Evolutionary conservation across 1,139 yeast genomes (phyloP), one percentile per base, ranked within the genome.

Genomic region (Kurtzmaniella natalensis): DNA sequence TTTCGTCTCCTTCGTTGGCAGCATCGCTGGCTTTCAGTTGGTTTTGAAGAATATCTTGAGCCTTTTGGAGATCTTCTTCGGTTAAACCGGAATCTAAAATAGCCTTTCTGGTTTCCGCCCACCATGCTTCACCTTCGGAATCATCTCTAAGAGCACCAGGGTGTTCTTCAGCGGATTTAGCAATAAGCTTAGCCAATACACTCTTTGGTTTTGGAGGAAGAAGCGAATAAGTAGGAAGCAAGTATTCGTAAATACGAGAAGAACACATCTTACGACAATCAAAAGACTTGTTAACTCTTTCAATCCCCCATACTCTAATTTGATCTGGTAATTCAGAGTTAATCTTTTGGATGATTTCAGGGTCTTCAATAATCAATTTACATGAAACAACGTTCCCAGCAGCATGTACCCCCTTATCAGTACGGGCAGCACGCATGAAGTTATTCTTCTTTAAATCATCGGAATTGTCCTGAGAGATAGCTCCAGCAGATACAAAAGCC

Each of bases 341-440:
- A 57, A 94, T 82, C 55, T 79, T 84, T 28, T 70, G 68, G 29
- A 83, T 69, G 35, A 89, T 72, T 36, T 84, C 82, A n/a, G 72
- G 75, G 50, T 89, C 97, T 54, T 89, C 96, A 38, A 89, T 75
- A 48, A 89, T 88, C 67, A 92, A 65, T 55, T 92, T 92, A 49
- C 87, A 68, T 7, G 95, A 84, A 29, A 94, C 78, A 20, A 92
- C 88, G 54, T 92, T 92, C 18, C 98, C 97, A 4, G 97, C 97
- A 18, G 99, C 98, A 59, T 92, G 99, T 11, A 92, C 99, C 41
- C 98, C 99, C 59, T 92, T 94, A 57, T 92, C 99, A 4, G 99
- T 92, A 59, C 98, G 73, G 3, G 98, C 98, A 30, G 97, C 95
- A 50, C 99, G 76, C 85, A 86, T 83, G 50, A 94, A 85, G 0